These are phyloP conservation scores for Westerdykella ornata DNA, from an alignment of 2,329 filamentous ascomycete genomes.

Conservation along the genomic window DNA sequence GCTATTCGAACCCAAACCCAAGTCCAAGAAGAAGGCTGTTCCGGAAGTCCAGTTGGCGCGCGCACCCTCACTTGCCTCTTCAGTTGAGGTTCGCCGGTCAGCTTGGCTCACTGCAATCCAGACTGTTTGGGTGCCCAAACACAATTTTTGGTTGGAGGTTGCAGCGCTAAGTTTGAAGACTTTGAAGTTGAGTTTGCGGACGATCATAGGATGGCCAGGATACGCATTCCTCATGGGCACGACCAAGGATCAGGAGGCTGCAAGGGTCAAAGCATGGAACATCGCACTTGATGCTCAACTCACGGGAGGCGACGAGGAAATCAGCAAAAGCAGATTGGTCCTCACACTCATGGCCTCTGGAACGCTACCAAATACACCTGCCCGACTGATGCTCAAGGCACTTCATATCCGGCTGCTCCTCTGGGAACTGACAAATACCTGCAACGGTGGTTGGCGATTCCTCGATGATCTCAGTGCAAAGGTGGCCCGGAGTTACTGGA, in stretches of 20 bases:
- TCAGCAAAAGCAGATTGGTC: conserved; percentile 78
- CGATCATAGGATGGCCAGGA: conserved; percentile 65
- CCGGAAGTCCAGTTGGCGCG: conserved; percentile 38
- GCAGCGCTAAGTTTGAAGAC: conserved; percentile 74
- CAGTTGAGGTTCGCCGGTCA: conserved; percentile 76
- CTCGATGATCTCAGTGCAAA: conserved; percentile 66
- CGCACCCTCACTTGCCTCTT: conserved; percentile 68
- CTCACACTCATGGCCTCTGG: conserved; percentile 82
- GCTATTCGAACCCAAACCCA: conserved; percentile 52
- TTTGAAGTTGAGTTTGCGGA: conserved; percentile 71
- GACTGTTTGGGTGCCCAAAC: conserved; percentile 82
- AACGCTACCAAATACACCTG: conserved; percentile 76
- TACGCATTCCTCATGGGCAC: conserved; percentile 75
- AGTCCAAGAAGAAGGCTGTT: conserved; percentile 45
- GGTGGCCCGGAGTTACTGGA: conserved; percentile 72
- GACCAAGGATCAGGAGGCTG: conserved; percentile 77
- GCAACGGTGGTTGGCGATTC: conserved; percentile 56
- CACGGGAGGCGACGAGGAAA: conserved; percentile 80
- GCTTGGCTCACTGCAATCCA: conserved; percentile 93
- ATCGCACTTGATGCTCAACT: conserved; percentile 91
- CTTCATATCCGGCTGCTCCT: conserved; percentile 84
- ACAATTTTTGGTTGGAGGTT: conserved; percentile 79
- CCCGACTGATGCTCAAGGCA: conserved; percentile 82
- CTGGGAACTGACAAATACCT: conserved; percentile 66
- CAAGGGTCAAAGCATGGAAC: conserved; percentile 83